Base-by-base conservation (phyloP, 805 yeast species). In the Barnettozyma sucrosica region DNA sequence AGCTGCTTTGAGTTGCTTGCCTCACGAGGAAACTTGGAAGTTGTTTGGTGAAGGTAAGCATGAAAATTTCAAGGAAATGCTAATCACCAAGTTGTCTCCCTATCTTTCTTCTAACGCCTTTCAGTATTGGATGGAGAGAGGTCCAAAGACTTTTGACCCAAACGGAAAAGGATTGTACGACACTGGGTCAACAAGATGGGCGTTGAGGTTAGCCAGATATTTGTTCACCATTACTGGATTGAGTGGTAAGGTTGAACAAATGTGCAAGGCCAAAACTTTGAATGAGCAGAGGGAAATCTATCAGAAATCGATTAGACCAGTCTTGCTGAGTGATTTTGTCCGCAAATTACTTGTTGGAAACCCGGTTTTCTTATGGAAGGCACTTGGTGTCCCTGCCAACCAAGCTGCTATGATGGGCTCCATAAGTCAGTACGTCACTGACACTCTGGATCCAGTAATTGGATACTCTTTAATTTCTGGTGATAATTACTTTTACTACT, bases 111-210 rank as follows among this genome's bases (percentile, higher is more conserved):
- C 93, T 5, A 79, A 83, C 58, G 86, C 93, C 4, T 76, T 86
- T 66, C 95, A 86, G 68, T 86, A 78, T 65, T 86, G 95, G 95
- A 69, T 76, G 66, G 73, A 71, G 36, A 76, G 75, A 51, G 90
- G 90, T 20, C 69, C 70, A 30, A 67, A 68, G 48, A 74, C 89
- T 0, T 86, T 87, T 59, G 60, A 60, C 45, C 56, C 67, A 7
- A 67, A 73, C 14, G 83, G 85, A 2, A 66, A 62, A 38, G 95
- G 95, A 19, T 67, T 86, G 36, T 82, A 83, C 56, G 88, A 86
- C 57, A 86, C 93, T 7, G 95, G 95, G 0, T 84, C 86, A 25
- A 83, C 95, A 1, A 75, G 92, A 64, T 86, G 95, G 95, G 95
- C 95, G 1, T 68, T 86, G 45, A 73, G 90, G 58, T 66, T 84